These are phyloP conservation scores for Gentiana dahurica DNA, from an alignment of 257 asterid species.

Conservation along the genomic window DNA sequence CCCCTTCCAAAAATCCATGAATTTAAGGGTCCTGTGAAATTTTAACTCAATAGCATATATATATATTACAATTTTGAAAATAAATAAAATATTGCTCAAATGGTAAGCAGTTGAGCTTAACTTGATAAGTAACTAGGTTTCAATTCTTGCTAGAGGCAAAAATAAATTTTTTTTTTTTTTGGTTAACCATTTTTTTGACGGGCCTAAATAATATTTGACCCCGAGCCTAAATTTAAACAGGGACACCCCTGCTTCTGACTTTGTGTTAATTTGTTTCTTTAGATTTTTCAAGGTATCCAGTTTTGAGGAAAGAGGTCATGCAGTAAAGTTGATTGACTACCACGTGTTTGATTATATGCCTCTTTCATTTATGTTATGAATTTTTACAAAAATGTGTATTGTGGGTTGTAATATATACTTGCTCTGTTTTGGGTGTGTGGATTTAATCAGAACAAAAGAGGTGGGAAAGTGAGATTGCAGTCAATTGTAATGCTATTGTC, in stretches of 20 bases:
- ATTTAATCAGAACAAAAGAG: slow-evolving; percentile 22
- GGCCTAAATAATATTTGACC: no score
- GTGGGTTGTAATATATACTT: no score
- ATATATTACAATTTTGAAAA: no score
- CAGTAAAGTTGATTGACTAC: slow-evolving; percentile 52
- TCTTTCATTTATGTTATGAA: not conserved
- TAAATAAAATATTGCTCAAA: not conserved
- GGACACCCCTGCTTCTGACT: not conserved
- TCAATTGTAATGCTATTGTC: slow-evolving; percentile 59
- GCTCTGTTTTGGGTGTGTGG: not conserved
- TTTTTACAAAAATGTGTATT: not conserved
- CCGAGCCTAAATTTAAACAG: no score
- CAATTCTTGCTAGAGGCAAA: no score
- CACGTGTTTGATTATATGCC: slow-evolving; percentile 26
- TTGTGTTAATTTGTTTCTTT: not conserved
- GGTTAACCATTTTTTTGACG: no score
- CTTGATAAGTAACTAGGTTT: no score
- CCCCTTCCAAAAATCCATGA: no score
- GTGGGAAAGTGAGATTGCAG: slow-evolving; percentile 71
- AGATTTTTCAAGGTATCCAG: slow-evolving; percentile 60
- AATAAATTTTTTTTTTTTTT: no score
- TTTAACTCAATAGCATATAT: no score
- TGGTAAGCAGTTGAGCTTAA: not conserved
- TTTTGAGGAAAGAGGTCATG: slow-evolving; percentile 50
- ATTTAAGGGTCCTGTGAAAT: no score